phyloP scores from a whole-genome alignment of 345 rosid species.

The Syzygium jambos region DNA sequence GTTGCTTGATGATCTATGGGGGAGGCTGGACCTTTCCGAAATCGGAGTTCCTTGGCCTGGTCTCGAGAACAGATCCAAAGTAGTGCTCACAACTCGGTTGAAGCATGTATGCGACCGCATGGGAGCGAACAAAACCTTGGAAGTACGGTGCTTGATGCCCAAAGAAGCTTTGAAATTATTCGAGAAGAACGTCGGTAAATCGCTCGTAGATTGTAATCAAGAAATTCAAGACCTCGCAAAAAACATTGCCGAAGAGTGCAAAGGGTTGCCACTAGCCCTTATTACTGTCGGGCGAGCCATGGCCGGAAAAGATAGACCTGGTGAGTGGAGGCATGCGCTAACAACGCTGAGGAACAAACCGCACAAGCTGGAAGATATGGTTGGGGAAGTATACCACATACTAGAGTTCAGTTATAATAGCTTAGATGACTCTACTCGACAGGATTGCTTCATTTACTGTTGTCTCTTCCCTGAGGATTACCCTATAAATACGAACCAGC shows the following conservation, averaged over 20 bases:
- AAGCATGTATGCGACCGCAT: neutral
- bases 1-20: too few relatives aligned
- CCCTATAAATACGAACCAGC: fast-evolving
- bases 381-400: fast-evolving
- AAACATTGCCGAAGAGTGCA: neutral
- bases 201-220: neutral
- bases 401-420: neutral
- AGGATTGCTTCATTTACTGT: neutral
- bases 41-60: too few relatives aligned
- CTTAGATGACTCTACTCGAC: neutral
- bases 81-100: neutral
- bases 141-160: fast-evolving
- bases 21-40: fast-evolving
- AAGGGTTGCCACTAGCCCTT: neutral
- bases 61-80: neutral
- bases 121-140: fast-evolving
- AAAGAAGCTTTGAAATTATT: fast-evolving
- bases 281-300: neutral
- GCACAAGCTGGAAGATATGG: neutral
- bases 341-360: neutral
- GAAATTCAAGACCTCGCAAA: neutral
- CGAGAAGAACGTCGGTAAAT: neutral
- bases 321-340: fast-evolving
- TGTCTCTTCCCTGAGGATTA: neutral
- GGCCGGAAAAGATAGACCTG: fast-evolving